Base-by-base conservation (phyloP, 2,329 filamentous ascomycete genomes). In the Diaporthe citrichinensis region DNA sequence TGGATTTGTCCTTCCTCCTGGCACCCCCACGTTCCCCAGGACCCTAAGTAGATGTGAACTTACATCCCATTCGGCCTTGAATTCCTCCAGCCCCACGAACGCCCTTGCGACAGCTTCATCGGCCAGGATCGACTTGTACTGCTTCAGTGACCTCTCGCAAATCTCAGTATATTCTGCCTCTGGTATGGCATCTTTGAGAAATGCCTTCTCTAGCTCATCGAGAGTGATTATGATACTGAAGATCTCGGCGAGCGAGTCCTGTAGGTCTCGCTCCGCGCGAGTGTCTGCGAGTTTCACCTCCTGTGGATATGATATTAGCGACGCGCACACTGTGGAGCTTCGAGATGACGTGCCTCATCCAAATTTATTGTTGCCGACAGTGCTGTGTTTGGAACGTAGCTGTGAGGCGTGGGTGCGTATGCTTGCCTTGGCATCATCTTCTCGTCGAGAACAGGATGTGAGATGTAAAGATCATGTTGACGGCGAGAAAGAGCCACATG, bases 201-300 rank as follows among this genome's bases (percentile, higher is more conserved):
- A 99, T 0, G 96, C 97, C 84, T 97, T 98, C 82, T 99, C 97
- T 2, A 99, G 90, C 78, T 97, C 95, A 82, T 99, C 97, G 4
- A 99, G 88, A 0, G 97, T 98, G 77, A 98, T 91, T 51, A 99
- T 96, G 79, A 99, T 98, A 86, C 96, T 98, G 85, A 98, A 99
- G 34, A 99, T 93, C 85, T 99, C 97, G 73, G 96, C 97, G 20
- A 99, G 91, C 1, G 97, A 98, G 82, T 98, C 97, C 84, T 98
- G 95, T 1, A 98, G 89, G 82, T 99, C 96, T 77, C 96, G 93
- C 86, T 98, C 96, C 55, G 94, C 93, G 79, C 94, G 92, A 31
- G 93, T 97, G 53, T 94, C 93, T 68, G 95, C 92, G 76, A 99
- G 90, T 85, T 98, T 98, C 80, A 98, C 95, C 89, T 98, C 97